A percentile compares a stretch with the other conserved stretches of the same genome.
phyloP scores from a whole-genome alignment of 805 yeast species.

The Lipomyces sp. region DNA sequence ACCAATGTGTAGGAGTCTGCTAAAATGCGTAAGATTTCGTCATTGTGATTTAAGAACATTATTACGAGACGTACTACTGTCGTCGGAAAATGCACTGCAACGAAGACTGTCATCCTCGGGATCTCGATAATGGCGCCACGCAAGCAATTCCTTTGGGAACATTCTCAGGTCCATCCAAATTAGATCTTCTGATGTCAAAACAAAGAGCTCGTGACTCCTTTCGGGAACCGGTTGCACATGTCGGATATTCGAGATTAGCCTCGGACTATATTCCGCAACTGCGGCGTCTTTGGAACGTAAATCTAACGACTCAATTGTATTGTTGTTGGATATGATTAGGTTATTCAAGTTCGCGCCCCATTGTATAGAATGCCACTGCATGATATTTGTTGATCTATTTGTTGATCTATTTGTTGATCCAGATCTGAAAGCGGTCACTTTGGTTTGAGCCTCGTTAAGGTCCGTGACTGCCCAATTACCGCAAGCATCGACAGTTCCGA shows the following conservation, averaged over 20 bases:
- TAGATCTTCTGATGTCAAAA: slow-evolving; percentile 71
- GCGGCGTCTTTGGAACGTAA: slow-evolving; percentile 10
- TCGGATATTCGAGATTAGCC: slow-evolving; percentile 12
- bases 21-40: neutral
- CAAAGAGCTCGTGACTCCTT: slow-evolving; percentile 50
- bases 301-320: slow-evolving; percentile 21
- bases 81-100: slow-evolving; percentile 12
- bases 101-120: slow-evolving; percentile 59
- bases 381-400: too few relatives aligned
- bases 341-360: slow-evolving; percentile 33
- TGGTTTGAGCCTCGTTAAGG: slow-evolving; percentile 30
- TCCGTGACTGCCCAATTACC: slow-evolving; percentile 52
- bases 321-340: slow-evolving; percentile 21
- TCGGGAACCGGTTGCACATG: slow-evolving; percentile 10
- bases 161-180: slow-evolving; percentile 53
- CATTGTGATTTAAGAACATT: neutral
- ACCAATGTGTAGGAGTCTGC: slow-evolving; percentile 40
- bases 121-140: slow-evolving; percentile 75
- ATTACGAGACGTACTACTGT: slow-evolving; percentile 17
- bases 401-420: neutral
- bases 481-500: slow-evolving; percentile 50
- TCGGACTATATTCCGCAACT: slow-evolving; percentile 10
- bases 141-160: slow-evolving; percentile 54
- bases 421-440: slow-evolving; percentile 34
- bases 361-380: slow-evolving; percentile 5